phyloP scores from a whole-genome alignment of 2,329 filamentous ascomycete genomes.

The Leptosphaerulina australis region DNA sequence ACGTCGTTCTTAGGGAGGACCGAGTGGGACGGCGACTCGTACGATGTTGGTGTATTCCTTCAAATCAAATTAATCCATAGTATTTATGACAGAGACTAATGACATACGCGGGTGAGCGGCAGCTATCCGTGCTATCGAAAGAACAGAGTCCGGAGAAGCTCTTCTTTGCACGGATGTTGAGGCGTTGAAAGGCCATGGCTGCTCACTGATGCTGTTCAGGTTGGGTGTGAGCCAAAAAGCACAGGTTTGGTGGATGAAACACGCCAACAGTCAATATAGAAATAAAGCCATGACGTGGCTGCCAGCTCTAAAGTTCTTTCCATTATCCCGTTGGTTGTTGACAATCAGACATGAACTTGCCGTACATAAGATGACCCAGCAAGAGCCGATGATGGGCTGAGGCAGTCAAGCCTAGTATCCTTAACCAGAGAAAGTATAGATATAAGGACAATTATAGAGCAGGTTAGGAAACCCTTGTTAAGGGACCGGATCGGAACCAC shows the following conservation, averaged over 20 bases:
- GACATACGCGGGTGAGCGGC: conserved; percentile 7
- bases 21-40: neutral
- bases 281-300: neutral
- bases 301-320: neutral
- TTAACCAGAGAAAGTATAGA: too few relatives aligned
- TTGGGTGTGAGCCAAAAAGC: neutral
- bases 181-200: conserved; percentile 35
- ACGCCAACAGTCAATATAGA: neutral
- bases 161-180: conserved; percentile 38
- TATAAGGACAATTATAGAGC: too few relatives aligned
- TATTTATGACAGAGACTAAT: too few relatives aligned
- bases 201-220: conserved; percentile 18
- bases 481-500: too few relatives aligned
- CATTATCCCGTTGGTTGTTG: neutral
- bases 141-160: conserved; percentile 39
- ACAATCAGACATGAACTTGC: neutral
- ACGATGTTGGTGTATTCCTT: neutral
- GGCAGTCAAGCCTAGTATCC: neutral
- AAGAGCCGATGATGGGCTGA: neutral
- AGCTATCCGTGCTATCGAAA: conserved; percentile 18
- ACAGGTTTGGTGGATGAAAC: neutral
- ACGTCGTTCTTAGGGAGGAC: neutral
- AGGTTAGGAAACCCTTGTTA: too few relatives aligned
- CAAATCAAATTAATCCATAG: neutral
- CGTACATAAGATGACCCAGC: neutral